Evolutionary conservation across 1,284 basidiomycete species (phyloP).

Genomic region (Cutaneotrichosporon cavernicola): DNA sequence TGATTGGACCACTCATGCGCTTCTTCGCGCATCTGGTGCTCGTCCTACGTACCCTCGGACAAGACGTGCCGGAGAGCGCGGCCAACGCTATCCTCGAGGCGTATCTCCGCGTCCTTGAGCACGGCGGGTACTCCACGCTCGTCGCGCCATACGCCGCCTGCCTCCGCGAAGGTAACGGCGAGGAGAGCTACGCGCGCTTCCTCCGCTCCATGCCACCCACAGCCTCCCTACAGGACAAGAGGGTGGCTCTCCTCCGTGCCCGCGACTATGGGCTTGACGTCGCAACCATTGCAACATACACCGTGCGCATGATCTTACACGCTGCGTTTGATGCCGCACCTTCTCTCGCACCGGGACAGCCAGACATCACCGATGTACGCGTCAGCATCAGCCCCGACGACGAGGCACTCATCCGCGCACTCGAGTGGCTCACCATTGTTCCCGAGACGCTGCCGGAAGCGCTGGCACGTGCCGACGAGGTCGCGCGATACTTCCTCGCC

Average conservation of each 20-base stretch:
- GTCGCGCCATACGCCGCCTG: slow-evolving; percentile 93
- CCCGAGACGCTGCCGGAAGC: slow-evolving; percentile 73
- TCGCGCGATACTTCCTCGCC: slow-evolving; percentile 80
- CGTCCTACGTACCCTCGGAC: slow-evolving; percentile 77
- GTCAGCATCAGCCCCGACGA: slow-evolving; percentile 56
- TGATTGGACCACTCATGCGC: slow-evolving; percentile 58
- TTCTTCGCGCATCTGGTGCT: slow-evolving; percentile 97
- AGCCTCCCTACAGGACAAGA: slow-evolving; percentile 66
- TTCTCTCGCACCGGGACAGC: slow-evolving; percentile 33
- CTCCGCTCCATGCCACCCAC: slow-evolving; percentile 73
- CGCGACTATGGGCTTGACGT: slow-evolving; percentile 81
- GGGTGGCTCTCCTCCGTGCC: slow-evolving; percentile 72
- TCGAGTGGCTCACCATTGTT: slow-evolving; percentile 90
- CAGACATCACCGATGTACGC: slow-evolving; percentile 60
- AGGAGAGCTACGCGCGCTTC: slow-evolving; percentile 90
- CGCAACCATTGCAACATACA: slow-evolving; percentile 72
- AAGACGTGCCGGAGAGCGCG: slow-evolving; percentile 68
- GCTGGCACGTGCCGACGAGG: slow-evolving; percentile 77
- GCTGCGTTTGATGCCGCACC: slow-evolving; percentile 65
- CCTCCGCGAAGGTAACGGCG: slow-evolving; percentile 78
- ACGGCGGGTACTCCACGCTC: slow-evolving; percentile 75
- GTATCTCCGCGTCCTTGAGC: slow-evolving; percentile 84
- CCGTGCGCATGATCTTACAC: slow-evolving; percentile 73
- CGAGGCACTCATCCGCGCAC: slow-evolving; percentile 71
- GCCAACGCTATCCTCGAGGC: slow-evolving; percentile 81